phyloP scores from a whole-genome alignment of 306 rosid genomes.

The Acacia melanoxylon region DNA sequence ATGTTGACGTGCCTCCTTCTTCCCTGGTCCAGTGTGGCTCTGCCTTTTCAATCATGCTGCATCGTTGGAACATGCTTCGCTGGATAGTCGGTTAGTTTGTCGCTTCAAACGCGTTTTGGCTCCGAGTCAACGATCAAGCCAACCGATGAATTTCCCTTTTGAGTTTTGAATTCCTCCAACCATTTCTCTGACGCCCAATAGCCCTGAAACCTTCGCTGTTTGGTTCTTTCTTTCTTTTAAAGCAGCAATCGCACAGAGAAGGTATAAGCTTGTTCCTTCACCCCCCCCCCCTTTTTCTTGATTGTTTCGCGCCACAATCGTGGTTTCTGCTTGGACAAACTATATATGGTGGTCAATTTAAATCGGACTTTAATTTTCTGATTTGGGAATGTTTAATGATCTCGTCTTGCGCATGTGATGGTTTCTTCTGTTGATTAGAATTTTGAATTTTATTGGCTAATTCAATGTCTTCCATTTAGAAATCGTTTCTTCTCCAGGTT shows the following conservation, averaged over 20 bases:
- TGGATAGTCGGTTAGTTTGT: slow-evolving; percentile 27
- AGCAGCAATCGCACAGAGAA: background rate
- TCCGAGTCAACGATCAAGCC: slow-evolving; percentile 1
- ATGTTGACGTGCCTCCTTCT: slow-evolving; percentile 19
- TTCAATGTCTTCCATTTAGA: background rate
- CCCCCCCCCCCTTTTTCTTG: background rate
- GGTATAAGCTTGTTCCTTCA: slow-evolving; percentile 29
- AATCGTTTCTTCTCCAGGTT: background rate
- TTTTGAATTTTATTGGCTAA: background rate
- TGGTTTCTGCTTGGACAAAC: background rate
- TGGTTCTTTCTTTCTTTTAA: background rate
- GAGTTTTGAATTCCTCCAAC: slow-evolving; percentile 22
- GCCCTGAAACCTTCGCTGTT: slow-evolving; percentile 1
- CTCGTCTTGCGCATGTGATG: background rate
- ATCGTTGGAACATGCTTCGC: slow-evolving; percentile 16
- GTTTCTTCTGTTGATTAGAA: background rate
- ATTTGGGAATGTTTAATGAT: background rate
- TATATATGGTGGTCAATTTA: background rate
- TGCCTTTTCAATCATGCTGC: slow-evolving; percentile 28
- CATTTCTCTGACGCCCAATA: slow-evolving; percentile 5
- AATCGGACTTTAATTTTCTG: background rate
- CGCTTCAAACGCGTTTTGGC: slow-evolving; percentile 40
- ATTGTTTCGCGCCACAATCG: background rate
- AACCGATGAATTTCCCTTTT: background rate
- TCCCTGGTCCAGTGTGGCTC: background rate